Evolutionary conservation across 2,329 filamentous ascomycete species (phyloP), one percentile per base, ranked within the genome.

Genomic region (Rhinocladiella similis): DNA sequence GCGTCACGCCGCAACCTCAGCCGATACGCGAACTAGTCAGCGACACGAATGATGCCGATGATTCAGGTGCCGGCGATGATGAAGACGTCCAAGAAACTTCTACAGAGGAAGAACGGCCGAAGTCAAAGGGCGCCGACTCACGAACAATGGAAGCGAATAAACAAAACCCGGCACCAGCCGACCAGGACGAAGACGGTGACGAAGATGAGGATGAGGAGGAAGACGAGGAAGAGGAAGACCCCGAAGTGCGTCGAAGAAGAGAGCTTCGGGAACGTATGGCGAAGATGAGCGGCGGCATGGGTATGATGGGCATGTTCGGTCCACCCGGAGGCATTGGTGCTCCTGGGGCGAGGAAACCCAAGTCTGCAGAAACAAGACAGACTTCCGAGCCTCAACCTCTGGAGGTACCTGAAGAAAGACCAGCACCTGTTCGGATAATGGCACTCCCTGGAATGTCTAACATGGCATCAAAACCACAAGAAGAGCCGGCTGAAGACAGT

Each of bases 211-310:
- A 81, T 16, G 83, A 81, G 2, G 83, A 82, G 10, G 84, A 83
- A 2, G 85, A 84, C 13, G 87, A 91, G 29, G 89, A 92, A 25
- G 90, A 96, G 14, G 79, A 95, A 50, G 92, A 97, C 67, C 91
- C 91, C 1, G 94, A 99, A 71, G 81, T 90, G 19, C 86, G 84
- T 64, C 87, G 92, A 50, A 89, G 88, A 69, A 86, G 96, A 74
- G 93, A 97, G 70, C 80, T 99, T 29, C 85, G 94, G 58, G 91
- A 94, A 60, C 86, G 94, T 66, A 99, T 99, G 91, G 94, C 94
- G 45, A 97, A 96, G 75, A 94, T 99, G 88, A 96, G 93, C 65
- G 93, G 93, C 53, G 93, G 93, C 19, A 96, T 96, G 90, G 91
- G 91, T 46, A 96, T 97, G 88, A 86, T 91, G 70, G 90, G 91